phyloP scores from a whole-genome alignment of 805 yeast genomes.

The Candida schatavii region DNA sequence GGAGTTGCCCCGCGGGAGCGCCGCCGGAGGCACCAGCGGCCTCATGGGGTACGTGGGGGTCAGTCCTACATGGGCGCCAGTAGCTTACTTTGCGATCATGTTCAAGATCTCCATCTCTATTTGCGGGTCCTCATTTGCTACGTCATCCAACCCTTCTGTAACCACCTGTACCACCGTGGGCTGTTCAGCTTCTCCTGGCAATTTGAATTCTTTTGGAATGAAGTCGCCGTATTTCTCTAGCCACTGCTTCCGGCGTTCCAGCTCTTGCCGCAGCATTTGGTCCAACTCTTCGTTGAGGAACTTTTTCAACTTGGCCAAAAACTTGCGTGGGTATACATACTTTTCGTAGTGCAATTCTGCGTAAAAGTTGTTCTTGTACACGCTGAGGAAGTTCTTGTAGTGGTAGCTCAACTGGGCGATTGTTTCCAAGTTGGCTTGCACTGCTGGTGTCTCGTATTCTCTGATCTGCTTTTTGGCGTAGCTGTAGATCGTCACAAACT shows the following conservation, averaged over 20 bases:
- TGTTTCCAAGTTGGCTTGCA: constrained; percentile 13
- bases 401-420: constrained; percentile 31
- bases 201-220: constrained; percentile 36
- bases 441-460: constrained; percentile 9
- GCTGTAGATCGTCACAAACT: constrained; percentile 17
- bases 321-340: constrained; percentile 37
- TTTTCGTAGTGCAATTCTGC: constrained; percentile 38
- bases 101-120: constrained; percentile 9
- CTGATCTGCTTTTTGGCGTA: not conserved
- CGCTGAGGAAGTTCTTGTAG: constrained; percentile 31
- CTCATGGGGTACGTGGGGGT: not conserved
- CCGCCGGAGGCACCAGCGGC: too few relatives aligned
- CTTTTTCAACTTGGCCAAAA: constrained; percentile 27
- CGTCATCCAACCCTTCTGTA: constrained; percentile 38
- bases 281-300: constrained; percentile 32
- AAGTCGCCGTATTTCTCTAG: constrained; percentile 36
- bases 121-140: constrained; percentile 1
- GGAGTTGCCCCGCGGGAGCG: too few relatives aligned
- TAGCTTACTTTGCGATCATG: not conserved
- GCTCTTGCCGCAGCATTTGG: constrained; percentile 31
- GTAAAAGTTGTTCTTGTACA: constrained; percentile 34
- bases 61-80: not conserved
- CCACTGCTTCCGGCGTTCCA: constrained; percentile 34
- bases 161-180: constrained; percentile 40
- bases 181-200: constrained; percentile 36